phyloP scores from a whole-genome alignment of 176 grass and related monocot genomes.

The Juncus effusus region DNA sequence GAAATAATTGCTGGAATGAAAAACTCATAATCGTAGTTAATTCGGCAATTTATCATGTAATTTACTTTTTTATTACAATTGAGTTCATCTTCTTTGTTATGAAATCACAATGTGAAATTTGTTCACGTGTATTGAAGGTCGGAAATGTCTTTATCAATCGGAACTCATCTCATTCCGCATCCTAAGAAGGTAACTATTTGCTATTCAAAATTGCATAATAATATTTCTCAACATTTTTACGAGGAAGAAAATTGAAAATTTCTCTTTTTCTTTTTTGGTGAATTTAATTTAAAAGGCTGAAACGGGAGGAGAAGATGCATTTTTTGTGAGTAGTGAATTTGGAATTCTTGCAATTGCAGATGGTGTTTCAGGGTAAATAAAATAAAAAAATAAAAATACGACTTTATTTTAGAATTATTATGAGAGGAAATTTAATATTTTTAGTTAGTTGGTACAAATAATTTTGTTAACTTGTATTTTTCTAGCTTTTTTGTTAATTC shows the following conservation, averaged over 20 bases:
- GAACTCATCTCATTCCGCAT: constrained; percentile 58
- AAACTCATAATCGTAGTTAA: no score
- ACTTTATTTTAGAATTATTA: neutral
- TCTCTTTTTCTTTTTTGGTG: constrained; percentile 11
- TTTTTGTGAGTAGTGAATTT: constrained; percentile 47
- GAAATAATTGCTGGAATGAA: no score
- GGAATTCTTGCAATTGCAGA: constrained; percentile 89
- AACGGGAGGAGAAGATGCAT: constrained; percentile 83
- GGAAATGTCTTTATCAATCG: constrained; percentile 56
- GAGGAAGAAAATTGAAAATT: neutral
- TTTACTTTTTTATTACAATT: no score
- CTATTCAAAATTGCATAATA: neutral
- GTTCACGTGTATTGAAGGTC: constrained; percentile 31
- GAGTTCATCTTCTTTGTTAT: no score
- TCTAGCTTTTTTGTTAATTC: constrained; percentile 73
- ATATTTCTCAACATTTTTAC: constrained; percentile 7
- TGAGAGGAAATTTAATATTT: no score
- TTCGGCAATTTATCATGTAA: no score
- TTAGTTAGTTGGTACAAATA: constrained; percentile 13
- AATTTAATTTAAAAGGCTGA: constrained; percentile 37
- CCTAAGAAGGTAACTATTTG: constrained; percentile 54
- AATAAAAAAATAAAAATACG: constrained; percentile 3
- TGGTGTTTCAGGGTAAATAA: constrained; percentile 77
- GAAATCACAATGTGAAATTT: no score
- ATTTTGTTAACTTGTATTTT: constrained; percentile 61